Percentiles rank a stretch among this genome's conserved stretches.
These are phyloP conservation scores for Globisporangium abappressorium DNA, from an alignment of 352 stramenopile species.

Conservation along the genomic window DNA sequence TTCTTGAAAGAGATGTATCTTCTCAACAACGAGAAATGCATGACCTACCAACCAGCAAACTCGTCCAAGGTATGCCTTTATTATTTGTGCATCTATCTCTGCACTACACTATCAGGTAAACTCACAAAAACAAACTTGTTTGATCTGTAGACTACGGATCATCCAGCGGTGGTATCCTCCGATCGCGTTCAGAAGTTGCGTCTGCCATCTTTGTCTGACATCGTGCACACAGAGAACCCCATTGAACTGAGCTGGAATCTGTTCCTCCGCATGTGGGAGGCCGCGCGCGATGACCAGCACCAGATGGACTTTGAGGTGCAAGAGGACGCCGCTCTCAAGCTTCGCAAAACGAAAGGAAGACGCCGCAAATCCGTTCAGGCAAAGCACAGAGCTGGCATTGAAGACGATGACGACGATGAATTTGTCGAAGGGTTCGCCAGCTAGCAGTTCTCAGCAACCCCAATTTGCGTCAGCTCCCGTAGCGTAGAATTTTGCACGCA, in stretches of 20 bases:
- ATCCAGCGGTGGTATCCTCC: conserved; percentile 20
- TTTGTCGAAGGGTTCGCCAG: conserved; percentile 18
- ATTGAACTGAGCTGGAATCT: conserved; percentile 57
- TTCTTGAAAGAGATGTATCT: conserved; percentile 64
- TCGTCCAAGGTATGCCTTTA: conserved; percentile 36
- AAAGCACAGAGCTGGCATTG: conserved; percentile 21
- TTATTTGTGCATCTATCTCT: conserved; percentile 2
- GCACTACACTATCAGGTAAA: neutral
- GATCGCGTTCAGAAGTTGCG: conserved; percentile 21
- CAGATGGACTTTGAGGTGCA: conserved; percentile 64
- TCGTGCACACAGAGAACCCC: conserved; percentile 27
- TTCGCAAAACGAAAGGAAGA: conserved; percentile 23
- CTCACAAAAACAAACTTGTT: neutral
- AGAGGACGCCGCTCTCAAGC: conserved; percentile 17
- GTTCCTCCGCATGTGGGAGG: conserved; percentile 50
- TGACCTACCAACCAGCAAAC: conserved; percentile 68
- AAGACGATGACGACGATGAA: conserved; percentile 20
- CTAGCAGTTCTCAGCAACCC: neutral
- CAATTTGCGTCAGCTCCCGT: neutral
- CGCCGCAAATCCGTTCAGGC: conserved; percentile 30
- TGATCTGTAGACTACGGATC: conserved; percentile 25
- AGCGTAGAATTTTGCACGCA: conserved; percentile 7
- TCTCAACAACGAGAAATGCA: conserved; percentile 76
- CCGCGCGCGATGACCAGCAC: conserved; percentile 59
- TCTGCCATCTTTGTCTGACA: conserved; percentile 20